These are phyloP conservation scores for Pseudonitzschia pungens DNA, from an alignment of 108 stramenopile genomes.

Conservation along the genomic window DNA sequence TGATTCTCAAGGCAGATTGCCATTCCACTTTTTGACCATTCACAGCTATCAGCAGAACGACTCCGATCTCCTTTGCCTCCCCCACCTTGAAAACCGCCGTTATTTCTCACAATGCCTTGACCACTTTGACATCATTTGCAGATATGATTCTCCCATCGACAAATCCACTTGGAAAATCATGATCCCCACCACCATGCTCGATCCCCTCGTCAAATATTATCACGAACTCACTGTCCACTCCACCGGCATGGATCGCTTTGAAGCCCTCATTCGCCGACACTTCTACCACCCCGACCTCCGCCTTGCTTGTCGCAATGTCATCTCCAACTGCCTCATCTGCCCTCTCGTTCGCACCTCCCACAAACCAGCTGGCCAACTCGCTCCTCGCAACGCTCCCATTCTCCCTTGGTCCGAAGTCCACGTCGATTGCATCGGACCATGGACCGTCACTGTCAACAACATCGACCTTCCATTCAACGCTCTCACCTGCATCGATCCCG, in stretches of 20 bases:
- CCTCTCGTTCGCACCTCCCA: not conserved
- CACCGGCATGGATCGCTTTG: not conserved
- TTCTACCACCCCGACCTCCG: not conserved
- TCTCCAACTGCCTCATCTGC: not conserved
- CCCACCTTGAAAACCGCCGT: not conserved
- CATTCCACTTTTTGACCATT: not conserved
- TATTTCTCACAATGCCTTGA: not conserved
- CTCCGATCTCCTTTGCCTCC: not conserved
- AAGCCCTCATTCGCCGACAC: not conserved
- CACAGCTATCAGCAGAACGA: not conserved
- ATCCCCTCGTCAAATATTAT: not conserved
- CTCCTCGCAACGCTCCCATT: not conserved
- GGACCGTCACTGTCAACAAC: conserved; percentile 28
- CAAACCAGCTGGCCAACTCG: not conserved
- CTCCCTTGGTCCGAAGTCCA: conserved; percentile 31
- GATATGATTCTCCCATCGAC: not conserved
- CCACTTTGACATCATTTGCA: not conserved
- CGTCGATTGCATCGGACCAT: conserved; percentile 41
- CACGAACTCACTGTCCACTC: not conserved
- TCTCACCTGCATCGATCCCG: conserved; percentile 38
- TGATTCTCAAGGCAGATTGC: not conserved
- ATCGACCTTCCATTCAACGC: conserved; percentile 24
- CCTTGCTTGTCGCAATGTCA: not conserved
- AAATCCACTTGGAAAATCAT: not conserved
- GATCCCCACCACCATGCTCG: not conserved